Percentiles rank a stretch among this genome's conserved stretches.
Evolutionary conservation across 2,329 filamentous ascomycete species (phyloP).

Genomic region (Fonsecaea erecta): DNA sequence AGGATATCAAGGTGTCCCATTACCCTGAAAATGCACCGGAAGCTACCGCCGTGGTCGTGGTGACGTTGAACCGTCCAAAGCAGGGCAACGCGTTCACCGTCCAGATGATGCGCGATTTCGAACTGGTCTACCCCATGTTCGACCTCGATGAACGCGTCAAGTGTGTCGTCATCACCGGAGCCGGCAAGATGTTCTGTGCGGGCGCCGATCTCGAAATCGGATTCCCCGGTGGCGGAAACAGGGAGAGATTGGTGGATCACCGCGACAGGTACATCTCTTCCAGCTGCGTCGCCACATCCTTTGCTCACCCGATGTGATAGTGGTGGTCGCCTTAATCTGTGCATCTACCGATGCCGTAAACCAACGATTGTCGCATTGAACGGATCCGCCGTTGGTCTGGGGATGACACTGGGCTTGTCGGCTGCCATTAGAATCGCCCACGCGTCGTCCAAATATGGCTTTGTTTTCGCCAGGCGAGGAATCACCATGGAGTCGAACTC

Average conservation of each 20-base stretch:
- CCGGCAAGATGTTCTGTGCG: conserved; percentile 59
- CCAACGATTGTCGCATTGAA: conserved; percentile 64
- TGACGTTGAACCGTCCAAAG: conserved; percentile 59
- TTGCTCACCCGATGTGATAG: not conserved
- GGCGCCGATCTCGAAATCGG: conserved; percentile 62
- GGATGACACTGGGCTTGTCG: conserved; percentile 65
- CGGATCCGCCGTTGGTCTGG: conserved; percentile 64
- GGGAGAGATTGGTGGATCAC: conserved; percentile 54
- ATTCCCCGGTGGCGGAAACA: conserved; percentile 48
- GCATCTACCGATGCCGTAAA: conserved; percentile 64
- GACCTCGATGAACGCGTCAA: conserved; percentile 61
- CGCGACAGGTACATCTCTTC: conserved; percentile 55
- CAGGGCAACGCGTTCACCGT: conserved; percentile 65
- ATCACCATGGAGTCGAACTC: conserved; percentile 71
- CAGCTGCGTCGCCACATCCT: not conserved
- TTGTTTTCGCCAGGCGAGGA: conserved; percentile 71
- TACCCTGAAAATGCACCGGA: conserved; percentile 21
- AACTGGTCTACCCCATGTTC: conserved; percentile 52
- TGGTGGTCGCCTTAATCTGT: conserved; percentile 54
- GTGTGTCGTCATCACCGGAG: conserved; percentile 59
- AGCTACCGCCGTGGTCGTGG: conserved; percentile 49
- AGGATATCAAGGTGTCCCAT: conserved; percentile 27
- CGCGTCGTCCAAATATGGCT: conserved; percentile 63
- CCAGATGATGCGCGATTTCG: conserved; percentile 55
- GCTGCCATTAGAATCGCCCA: conserved; percentile 58